These are phyloP conservation scores for Selaginella moellendorffii DNA, from an alignment of 75 land plant genomes.

Conservation along the genomic window DNA sequence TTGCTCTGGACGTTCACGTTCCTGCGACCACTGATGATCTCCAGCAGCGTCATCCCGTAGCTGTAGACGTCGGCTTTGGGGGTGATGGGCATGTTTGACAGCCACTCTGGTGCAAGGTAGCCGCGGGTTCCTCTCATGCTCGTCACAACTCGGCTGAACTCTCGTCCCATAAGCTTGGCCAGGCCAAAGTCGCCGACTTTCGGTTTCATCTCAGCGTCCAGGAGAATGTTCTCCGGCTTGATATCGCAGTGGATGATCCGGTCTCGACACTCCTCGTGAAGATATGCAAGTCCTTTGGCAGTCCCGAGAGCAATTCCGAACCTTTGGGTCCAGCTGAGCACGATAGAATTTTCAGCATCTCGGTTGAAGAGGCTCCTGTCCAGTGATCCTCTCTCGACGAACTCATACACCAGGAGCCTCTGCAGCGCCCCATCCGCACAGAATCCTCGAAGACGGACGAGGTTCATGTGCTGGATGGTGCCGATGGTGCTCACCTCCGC, in stretches of 20 bases:
- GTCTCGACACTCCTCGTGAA: background rate
- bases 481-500: constrained; percentile 28
- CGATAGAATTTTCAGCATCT: background rate
- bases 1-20: too few relatives aligned
- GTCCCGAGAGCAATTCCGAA: background rate
- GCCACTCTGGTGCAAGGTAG: background rate
- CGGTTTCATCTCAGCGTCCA: background rate
- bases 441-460: constrained; percentile 24
- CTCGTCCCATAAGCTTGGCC: background rate
- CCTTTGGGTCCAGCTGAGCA: background rate
- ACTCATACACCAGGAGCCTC: background rate
- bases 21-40: background rate
- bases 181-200: background rate
- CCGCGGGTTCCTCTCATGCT: background rate
- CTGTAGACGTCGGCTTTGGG: background rate
- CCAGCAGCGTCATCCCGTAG: background rate
- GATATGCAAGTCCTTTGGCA: background rate
- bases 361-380: background rate
- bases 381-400: background rate
- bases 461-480: constrained; percentile 27
- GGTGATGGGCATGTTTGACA: background rate
- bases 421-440: constrained; percentile 12
- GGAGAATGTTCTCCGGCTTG: background rate
- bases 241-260: background rate
- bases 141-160: background rate